A percentile compares a stretch with the other conserved stretches of the same genome.
These are phyloP conservation scores for Hibiscus syriacus DNA, from an alignment of 345 rosid genomes.

Conservation along the genomic window DNA sequence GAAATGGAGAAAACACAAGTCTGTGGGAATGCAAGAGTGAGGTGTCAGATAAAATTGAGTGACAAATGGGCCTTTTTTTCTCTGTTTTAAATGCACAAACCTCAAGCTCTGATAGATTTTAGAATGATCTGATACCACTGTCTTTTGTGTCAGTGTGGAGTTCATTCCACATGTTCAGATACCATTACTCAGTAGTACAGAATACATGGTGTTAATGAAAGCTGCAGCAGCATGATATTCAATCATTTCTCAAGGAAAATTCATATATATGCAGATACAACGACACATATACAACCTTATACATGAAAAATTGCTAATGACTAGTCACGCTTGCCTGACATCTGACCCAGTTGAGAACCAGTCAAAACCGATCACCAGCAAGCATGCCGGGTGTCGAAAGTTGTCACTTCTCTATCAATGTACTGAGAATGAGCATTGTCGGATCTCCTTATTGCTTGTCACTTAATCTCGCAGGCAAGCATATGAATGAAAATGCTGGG, in stretches of 20 bases:
- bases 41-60: not conserved
- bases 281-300: too few relatives aligned
- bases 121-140: not conserved
- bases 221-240: not conserved
- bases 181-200: not conserved
- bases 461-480: not conserved
- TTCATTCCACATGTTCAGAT: conserved; percentile 1
- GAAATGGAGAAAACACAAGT: not conserved
- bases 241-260: conserved; percentile 3
- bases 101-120: not conserved
- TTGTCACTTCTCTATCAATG: not conserved
- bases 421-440: not conserved
- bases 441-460: not conserved
- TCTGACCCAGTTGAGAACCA: not conserved
- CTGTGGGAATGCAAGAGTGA: not conserved
- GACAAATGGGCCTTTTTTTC: not conserved
- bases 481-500: not conserved
- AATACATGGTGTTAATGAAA: not conserved
- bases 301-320: not conserved
- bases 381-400: not conserved
- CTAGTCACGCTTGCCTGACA: conserved; percentile 1
- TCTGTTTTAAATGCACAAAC: not conserved
- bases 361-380: not conserved
- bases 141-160: not conserved
- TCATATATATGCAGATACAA: not conserved